Base-by-base conservation (phyloP, 768 basidiomycete genomes). In the Fibroporia radiculosa region DNA sequence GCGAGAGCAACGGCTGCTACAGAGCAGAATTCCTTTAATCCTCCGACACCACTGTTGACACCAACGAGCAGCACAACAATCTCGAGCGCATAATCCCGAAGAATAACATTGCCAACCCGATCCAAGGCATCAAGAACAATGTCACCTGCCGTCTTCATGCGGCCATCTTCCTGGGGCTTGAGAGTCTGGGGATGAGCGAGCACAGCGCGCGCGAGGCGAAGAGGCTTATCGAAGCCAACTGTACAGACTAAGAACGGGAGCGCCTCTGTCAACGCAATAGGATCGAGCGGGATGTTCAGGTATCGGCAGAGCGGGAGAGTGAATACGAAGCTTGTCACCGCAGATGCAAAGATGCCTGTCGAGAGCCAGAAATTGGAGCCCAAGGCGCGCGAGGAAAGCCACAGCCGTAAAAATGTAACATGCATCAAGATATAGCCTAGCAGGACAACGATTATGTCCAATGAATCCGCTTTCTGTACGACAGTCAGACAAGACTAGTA, bases 241-340 rank as follows among this genome's bases (percentile, higher is more conserved):
- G 93, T 96, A 63, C 95, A 95, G 27, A 99, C 93, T 38, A 98
- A 72, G 80, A 98, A 98, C 0, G 96, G 96, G 0, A 99, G 76
- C 0, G 96, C 95, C 63, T 99, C 96, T 8, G 89, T 91, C 40
- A 99, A 74, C 8, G 84, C 83, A 42, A 98, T 84, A 1, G 92
- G 91, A 62, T 98, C 93, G 54, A 99, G 82, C 16, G 82, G 84
- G 47, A 99, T 90, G 54, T 75, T 73, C 47, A 97, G 72, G 11
- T 81, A 81, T 42, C 84, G 75, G 16, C 83, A 78, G 31, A 81
- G 60, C 12, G 95, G 84, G 5, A 98, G 75, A 11, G 90, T 75
- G 43, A 92, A 70, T 44, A 99, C 74, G 59, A 98, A 83, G 0
- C 88, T 84, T 50, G 93, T 83, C 49, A 83, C 71, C 11, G 82